A percentile compares a stretch with the other conserved stretches of the same genome.
Evolutionary conservation across 495 filamentous ascomycete genomes (phyloP).

Genomic region (Trichoderma reesei): DNA sequence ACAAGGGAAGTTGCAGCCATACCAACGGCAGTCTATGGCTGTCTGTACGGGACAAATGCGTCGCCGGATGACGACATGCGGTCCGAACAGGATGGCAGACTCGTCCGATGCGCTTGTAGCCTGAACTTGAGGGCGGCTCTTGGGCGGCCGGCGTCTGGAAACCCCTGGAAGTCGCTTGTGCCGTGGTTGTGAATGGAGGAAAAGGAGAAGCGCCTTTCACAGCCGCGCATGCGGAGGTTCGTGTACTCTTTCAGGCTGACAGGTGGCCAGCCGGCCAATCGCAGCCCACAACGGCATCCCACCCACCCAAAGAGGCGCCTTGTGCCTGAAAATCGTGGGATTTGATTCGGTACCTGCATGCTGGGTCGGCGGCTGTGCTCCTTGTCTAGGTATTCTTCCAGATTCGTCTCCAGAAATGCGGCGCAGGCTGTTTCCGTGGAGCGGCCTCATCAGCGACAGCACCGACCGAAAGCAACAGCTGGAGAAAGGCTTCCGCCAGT

Average conservation of each 20-base stretch:
- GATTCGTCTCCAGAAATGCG: background rate
- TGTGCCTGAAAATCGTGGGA: background rate
- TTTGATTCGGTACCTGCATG: background rate
- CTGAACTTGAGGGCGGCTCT: background rate
- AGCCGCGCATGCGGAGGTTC: background rate
- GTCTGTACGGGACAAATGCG: background rate
- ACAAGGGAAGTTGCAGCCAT: background rate
- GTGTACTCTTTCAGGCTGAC: background rate
- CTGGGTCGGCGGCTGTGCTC: background rate
- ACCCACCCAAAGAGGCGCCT: background rate
- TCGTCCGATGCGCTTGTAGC: background rate
- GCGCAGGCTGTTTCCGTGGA: background rate
- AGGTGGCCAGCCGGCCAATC: background rate
- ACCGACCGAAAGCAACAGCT: background rate
- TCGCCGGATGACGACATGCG: constrained; percentile 1
- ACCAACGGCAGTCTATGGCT: background rate
- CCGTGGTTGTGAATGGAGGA: constrained; percentile 3
- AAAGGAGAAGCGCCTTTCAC: constrained; percentile 1
- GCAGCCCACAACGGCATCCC: background rate
- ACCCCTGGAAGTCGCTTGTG: constrained; percentile 5
- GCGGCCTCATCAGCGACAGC: background rate
- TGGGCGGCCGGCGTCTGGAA: background rate
- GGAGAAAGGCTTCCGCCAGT: too few relatives aligned
- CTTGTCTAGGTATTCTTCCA: background rate
- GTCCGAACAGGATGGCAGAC: background rate